Evolutionary conservation across 352 stramenopile species (phyloP).

Genomic region (Saprolegnia diclina): DNA sequence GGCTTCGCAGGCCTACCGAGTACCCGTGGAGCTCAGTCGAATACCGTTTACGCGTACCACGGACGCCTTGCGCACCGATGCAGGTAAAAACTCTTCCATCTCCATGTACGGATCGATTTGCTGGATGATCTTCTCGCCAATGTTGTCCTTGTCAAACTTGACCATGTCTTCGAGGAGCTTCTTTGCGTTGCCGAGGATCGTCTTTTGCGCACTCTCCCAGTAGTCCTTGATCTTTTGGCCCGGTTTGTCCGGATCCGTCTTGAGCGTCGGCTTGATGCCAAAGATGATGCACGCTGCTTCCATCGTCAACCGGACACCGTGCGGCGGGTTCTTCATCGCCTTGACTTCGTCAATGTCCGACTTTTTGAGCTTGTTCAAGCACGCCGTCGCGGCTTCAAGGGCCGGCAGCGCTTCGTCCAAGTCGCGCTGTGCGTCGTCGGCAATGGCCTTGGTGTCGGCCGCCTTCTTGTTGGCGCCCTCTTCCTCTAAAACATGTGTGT

Average conservation of each 20-base stretch:
- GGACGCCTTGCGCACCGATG: constrained; percentile 84
- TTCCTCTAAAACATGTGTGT: constrained; percentile 52
- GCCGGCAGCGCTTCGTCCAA: constrained; percentile 89
- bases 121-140: constrained; percentile 79
- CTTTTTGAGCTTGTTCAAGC: constrained; percentile 89
- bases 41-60: constrained; percentile 31
- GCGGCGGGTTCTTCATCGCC: constrained; percentile 79
- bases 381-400: constrained; percentile 88
- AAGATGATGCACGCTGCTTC: constrained; percentile 93
- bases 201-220: constrained; percentile 85
- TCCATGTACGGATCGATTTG: constrained; percentile 87
- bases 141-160: constrained; percentile 88
- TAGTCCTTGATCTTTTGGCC: constrained; percentile 88
- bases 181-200: constrained; percentile 79
- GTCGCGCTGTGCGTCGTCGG: constrained; percentile 88
- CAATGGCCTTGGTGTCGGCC: constrained; percentile 89
- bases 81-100: constrained; percentile 87
- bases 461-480: constrained; percentile 89
- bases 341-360: constrained; percentile 92
- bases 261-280: constrained; percentile 87
- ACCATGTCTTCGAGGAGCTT: constrained; percentile 88
- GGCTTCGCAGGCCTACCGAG: constrained; percentile 72
- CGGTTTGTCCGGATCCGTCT: constrained; percentile 85
- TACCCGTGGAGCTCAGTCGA: neutral
- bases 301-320: constrained; percentile 86